Evolutionary conservation across 2,329 filamentous ascomycete genomes (phyloP).

Genomic region (Coniella lustricola): DNA sequence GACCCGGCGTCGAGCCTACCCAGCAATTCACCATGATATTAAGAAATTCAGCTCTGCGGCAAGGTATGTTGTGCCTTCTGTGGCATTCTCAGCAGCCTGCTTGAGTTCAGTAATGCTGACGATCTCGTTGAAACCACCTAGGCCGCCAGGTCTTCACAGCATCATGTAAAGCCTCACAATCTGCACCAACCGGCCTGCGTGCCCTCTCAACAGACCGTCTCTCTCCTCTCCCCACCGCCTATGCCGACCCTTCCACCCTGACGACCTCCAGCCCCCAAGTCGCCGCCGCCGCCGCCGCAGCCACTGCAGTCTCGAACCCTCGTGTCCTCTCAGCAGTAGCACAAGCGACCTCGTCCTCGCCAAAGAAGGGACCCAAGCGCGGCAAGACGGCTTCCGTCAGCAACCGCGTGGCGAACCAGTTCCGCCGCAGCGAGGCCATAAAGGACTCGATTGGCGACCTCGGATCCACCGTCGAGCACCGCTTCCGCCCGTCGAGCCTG

Average conservation of each 20-base stretch:
- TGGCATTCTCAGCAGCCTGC: too few species aligned
- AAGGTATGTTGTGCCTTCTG: too few species aligned
- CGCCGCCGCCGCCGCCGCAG: neutral
- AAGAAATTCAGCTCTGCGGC: conserved; percentile 46
- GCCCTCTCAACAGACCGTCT: conserved; percentile 29
- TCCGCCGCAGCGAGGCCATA: conserved; percentile 32
- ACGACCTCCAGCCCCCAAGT: conserved; percentile 13
- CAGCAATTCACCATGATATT: conserved; percentile 43
- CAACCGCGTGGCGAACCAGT: conserved; percentile 26
- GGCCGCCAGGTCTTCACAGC: conserved; percentile 47
- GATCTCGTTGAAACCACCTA: conserved; percentile 24
- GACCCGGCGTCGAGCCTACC: conserved; percentile 16
- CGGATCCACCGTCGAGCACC: conserved; percentile 41
- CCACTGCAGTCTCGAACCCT: neutral
- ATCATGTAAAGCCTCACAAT: conserved; percentile 32
- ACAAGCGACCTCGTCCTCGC: neutral
- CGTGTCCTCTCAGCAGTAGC: conserved; percentile 16
- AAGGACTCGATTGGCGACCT: conserved; percentile 39
- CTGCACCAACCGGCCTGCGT: conserved; percentile 24
- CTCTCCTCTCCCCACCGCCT: conserved; percentile 20
- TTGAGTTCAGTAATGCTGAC: conserved; percentile 18
- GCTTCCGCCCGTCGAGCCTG: conserved; percentile 61
- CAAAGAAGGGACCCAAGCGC: neutral
- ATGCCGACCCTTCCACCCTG: conserved; percentile 16
- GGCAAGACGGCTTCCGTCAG: conserved; percentile 1